Base-by-base conservation (phyloP, 208 protist species). In the Trypanosoma vivax region DNA sequence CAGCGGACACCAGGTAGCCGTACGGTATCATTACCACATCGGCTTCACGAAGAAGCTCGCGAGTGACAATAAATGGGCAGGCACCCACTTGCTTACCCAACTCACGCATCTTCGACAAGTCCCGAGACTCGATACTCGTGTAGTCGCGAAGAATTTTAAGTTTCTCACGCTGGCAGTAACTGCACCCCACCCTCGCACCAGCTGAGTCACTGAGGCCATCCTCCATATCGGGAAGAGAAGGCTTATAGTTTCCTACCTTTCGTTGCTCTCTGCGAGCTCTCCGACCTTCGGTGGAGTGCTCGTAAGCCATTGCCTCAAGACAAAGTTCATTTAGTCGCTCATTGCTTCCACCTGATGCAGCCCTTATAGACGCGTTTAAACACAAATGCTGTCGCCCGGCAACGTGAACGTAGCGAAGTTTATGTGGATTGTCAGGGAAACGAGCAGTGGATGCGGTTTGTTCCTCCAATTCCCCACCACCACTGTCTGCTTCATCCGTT, bases 261-360 rank as follows among this genome's bases (percentile, higher is more conserved):
- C 40, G 28, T 13, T 54, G 46, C 41, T 40, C 27, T 40, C 67
- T 62, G 21, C 85, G 78, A 4, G 63, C 57, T 9, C 30, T 30
- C 0, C 68, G 56, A 1, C 81, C 85, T 10, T 64, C 64, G 48
- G 69, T 54, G 18, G 68, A 79, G 42, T 70, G 54, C 52, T 90
- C 82, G 48, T 77, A 89, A 33, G 29, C 43, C 50, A 94, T 88
- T 29, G 97, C 78, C 39, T 96, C 94, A 4, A 90, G 34, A 60
- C 96, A 98, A n/a, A 85, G 35, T 23, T 97, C 89, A 53, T 97
- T 97, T 7, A 98, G 73, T n/a, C 65, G 54, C n/a, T 57, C 61
- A 38, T 50, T 49, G 19, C 33, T 72, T 30, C 45, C 60, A 11
- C 57, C 53, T 19, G 66, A 40, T 23, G 73, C 47, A 18, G 63